Evolutionary conservation across 2,329 filamentous ascomycete genomes (phyloP).

Genomic region (Exophiala xenobiotica): DNA sequence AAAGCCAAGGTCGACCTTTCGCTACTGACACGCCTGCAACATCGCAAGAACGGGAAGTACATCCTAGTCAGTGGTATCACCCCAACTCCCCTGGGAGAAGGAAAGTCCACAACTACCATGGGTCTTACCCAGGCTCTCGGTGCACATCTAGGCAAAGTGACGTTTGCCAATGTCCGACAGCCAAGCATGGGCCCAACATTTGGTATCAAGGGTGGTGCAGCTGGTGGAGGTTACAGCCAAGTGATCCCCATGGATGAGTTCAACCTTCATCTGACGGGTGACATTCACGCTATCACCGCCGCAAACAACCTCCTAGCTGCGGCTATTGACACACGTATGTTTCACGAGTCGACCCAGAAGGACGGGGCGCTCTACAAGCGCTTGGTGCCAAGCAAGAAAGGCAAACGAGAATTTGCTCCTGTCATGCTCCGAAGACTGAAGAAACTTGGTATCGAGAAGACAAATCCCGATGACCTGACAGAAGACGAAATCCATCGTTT

Average conservation of each 20-base stretch:
- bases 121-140: constrained; percentile 90
- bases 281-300: constrained; percentile 95
- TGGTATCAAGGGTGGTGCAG: constrained; percentile 97
- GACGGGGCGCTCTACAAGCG: constrained; percentile 83
- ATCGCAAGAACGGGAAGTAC: constrained; percentile 86
- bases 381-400: constrained; percentile 85
- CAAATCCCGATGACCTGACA: constrained; percentile 76
- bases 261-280: constrained; percentile 94
- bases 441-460: constrained; percentile 96
- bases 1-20: constrained; percentile 92
- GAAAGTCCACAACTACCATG: constrained; percentile 97
- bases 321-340: constrained; percentile 96
- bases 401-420: constrained; percentile 79
- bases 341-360: constrained; percentile 95
- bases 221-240: constrained; percentile 96
- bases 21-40: constrained; percentile 77
- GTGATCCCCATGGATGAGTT: constrained; percentile 99
- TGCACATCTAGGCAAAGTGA: constrained; percentile 80
- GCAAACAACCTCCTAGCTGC: constrained; percentile 96
- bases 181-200: constrained; percentile 97
- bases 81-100: constrained; percentile 92
- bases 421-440: constrained; percentile 91
- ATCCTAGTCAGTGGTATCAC: constrained; percentile 94
- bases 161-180: constrained; percentile 95
- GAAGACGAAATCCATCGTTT: constrained; percentile 3